Percentiles rank a stretch among this genome's conserved stretches.
phyloP scores from a whole-genome alignment of 1,284 basidiomycete genomes.

The Boletus sp. region DNA sequence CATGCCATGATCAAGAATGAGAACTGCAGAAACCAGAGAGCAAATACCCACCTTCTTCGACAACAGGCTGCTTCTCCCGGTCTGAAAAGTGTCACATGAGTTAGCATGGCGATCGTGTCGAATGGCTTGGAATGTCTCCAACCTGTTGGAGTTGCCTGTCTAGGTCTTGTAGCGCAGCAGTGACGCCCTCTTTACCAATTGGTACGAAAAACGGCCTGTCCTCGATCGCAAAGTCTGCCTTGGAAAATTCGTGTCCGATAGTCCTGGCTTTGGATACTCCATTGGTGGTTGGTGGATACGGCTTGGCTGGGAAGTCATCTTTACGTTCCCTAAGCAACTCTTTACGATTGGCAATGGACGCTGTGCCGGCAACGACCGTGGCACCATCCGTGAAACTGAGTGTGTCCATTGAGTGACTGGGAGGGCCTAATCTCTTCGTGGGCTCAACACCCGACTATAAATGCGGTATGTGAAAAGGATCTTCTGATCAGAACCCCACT shows the following conservation, averaged over 20 bases:
- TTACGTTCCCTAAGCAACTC: conserved; percentile 17
- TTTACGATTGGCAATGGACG: conserved; percentile 25
- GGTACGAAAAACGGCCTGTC: conserved; percentile 65
- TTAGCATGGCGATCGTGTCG: not conserved
- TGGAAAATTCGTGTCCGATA: conserved; percentile 30
- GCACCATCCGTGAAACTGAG: conserved; percentile 30
- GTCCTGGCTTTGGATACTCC: conserved; percentile 5
- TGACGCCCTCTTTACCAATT: conserved; percentile 60
- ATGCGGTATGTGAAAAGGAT: not conserved
- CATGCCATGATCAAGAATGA: conserved; percentile 4
- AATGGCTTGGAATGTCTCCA: conserved; percentile 14
- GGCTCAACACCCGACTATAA: not conserved
- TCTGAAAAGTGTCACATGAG: conserved; percentile 35
- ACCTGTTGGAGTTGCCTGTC: conserved; percentile 55
- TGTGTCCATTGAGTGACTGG: conserved; percentile 20
- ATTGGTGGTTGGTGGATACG: not conserved
- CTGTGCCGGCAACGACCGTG: conserved; percentile 36
- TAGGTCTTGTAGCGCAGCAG: conserved; percentile 61
- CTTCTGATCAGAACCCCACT: not conserved
- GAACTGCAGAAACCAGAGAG: not conserved
- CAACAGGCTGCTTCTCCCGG: conserved; percentile 47
- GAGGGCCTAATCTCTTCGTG: not conserved
- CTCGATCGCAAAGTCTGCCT: conserved; percentile 28
- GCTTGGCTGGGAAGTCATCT: conserved; percentile 21
- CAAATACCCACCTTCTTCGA: conserved; percentile 42